These are phyloP conservation scores for Staphylotrichum tortipilum DNA, from an alignment of 495 filamentous ascomycete species.

Conservation along the genomic window DNA sequence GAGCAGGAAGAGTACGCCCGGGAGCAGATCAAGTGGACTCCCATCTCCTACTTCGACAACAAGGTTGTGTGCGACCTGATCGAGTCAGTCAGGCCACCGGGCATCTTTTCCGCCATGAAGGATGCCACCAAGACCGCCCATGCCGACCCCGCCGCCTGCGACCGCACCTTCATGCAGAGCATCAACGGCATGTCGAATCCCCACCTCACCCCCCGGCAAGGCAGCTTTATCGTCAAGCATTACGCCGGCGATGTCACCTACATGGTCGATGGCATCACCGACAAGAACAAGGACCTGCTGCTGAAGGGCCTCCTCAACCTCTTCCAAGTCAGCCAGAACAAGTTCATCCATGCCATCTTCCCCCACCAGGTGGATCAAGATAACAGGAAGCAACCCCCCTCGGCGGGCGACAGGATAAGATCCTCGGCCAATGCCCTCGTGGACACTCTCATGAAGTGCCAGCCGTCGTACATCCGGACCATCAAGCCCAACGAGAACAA, in stretches of 20 bases:
- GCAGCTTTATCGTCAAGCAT: slow-evolving; percentile 97
- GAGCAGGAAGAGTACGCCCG: slow-evolving; percentile 97
- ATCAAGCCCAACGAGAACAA: slow-evolving; percentile 99
- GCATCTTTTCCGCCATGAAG: slow-evolving; percentile 92
- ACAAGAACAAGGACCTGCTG: slow-evolving; percentile 98
- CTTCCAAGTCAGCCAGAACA: slow-evolving; percentile 72
- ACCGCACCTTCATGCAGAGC: slow-evolving; percentile 89
- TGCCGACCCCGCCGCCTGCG: slow-evolving; percentile 86
- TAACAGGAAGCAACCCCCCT: slow-evolving; percentile 87
- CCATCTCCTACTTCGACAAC: slow-evolving; percentile 99
- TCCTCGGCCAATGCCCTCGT: slow-evolving; percentile 93
- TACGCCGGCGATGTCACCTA: slow-evolving; percentile 98
- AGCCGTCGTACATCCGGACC: slow-evolving; percentile 95
- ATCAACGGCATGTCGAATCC: slow-evolving; percentile 84
- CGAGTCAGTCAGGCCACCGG: slow-evolving; percentile 82
- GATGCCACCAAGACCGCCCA: slow-evolving; percentile 96
- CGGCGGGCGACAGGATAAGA: slow-evolving; percentile 95
- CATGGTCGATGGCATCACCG: slow-evolving; percentile 92
- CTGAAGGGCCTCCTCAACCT: slow-evolving; percentile 90
- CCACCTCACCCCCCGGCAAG: slow-evolving; percentile 86
- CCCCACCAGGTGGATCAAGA: slow-evolving; percentile 92
- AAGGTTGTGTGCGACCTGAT: slow-evolving; percentile 98
- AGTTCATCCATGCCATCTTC: slow-evolving; percentile 80
- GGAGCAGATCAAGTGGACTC: slow-evolving; percentile 97
- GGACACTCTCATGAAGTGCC: slow-evolving; percentile 89